These are phyloP conservation scores for Chalciporus sp. DNA, from an alignment of 1,284 basidiomycete genomes.

Conservation along the genomic window DNA sequence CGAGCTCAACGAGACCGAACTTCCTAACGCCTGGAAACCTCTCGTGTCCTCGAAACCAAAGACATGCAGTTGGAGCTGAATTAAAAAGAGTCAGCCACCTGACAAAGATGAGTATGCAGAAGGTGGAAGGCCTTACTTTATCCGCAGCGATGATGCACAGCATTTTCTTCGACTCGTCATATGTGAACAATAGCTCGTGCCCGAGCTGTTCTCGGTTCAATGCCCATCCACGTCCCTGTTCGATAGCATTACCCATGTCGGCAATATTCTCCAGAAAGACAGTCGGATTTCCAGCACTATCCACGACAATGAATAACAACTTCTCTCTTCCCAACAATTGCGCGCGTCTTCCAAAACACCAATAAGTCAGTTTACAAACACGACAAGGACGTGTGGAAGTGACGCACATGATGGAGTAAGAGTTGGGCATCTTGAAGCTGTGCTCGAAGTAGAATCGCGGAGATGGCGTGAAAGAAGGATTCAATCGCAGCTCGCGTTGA, in stretches of 20 bases:
- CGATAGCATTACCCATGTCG: constrained; percentile 37
- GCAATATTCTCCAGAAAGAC: constrained; percentile 43
- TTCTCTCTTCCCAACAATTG: constrained; percentile 41
- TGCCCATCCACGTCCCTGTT: constrained; percentile 28
- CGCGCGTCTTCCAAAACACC: constrained; percentile 35
- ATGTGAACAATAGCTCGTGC: constrained; percentile 43
- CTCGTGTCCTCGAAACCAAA: constrained; percentile 47
- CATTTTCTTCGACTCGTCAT: constrained; percentile 51
- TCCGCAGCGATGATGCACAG: constrained; percentile 46
- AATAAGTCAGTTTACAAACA: not conserved
- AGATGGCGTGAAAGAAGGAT: constrained; percentile 39
- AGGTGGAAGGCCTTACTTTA: no score
- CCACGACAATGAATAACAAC: constrained; percentile 41
- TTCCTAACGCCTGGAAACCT: constrained; percentile 40
- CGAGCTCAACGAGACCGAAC: constrained; percentile 38
- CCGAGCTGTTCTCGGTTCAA: constrained; percentile 50
- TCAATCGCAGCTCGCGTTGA: constrained; percentile 42
- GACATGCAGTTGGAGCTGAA: constrained; percentile 42
- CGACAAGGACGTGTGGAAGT: not conserved
- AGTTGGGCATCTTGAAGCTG: constrained; percentile 39
- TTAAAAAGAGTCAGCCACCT: not conserved
- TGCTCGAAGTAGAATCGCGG: constrained; percentile 32
- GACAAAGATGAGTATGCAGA: no score
- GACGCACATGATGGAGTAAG: constrained; percentile 40
- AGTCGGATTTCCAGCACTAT: constrained; percentile 27